These are phyloP conservation scores for Clonostachys byssicola DNA, from an alignment of 2,329 filamentous ascomycete species.

Conservation along the genomic window DNA sequence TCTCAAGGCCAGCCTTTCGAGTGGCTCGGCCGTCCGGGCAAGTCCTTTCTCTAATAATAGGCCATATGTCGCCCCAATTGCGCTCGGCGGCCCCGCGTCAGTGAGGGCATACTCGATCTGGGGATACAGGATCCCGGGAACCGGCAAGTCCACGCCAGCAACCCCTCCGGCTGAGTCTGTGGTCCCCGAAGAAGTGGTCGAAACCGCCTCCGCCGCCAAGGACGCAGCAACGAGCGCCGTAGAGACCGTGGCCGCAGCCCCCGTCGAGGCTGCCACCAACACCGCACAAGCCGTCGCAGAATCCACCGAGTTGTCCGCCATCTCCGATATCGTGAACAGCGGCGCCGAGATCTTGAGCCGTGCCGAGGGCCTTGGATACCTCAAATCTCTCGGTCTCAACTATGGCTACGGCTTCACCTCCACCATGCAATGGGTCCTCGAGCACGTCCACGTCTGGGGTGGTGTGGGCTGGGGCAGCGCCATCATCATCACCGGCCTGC, in stretches of 20 bases:
- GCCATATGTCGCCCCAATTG: slow-evolving; percentile 15
- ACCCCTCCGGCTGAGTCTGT: slow-evolving; percentile 1
- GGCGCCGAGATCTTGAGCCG: slow-evolving; percentile 45
- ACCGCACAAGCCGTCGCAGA: slow-evolving; percentile 5
- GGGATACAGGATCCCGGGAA: slow-evolving; percentile 20
- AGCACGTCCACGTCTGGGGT: slow-evolving; percentile 74
- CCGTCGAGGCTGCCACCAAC: slow-evolving; percentile 3
- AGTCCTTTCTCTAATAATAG: slow-evolving; percentile 13
- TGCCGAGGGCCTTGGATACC: slow-evolving; percentile 75
- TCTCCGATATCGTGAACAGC: slow-evolving; percentile 24
- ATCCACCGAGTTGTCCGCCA: slow-evolving; percentile 19
- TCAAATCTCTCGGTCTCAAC: slow-evolving; percentile 79
- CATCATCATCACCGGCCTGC: slow-evolving; percentile 60
- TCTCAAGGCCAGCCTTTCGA: slow-evolving; percentile 13
- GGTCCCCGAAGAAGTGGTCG: slow-evolving; percentile 6
- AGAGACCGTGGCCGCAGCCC: slow-evolving; percentile 8
- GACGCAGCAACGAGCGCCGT: slow-evolving; percentile 8
- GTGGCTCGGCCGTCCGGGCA: slow-evolving; percentile 7
- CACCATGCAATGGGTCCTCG: slow-evolving; percentile 69
- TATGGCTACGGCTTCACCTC: slow-evolving; percentile 80
- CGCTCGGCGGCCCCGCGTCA: slow-evolving; percentile 20
- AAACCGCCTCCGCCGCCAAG: slow-evolving; percentile 2
- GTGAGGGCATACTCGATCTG: slow-evolving; percentile 14
- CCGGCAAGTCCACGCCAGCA: slow-evolving; percentile 13
- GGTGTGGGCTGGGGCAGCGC: slow-evolving; percentile 81